phyloP scores from a whole-genome alignment of 2,329 filamentous ascomycete genomes.

The Cryphonectria parasitica region DNA sequence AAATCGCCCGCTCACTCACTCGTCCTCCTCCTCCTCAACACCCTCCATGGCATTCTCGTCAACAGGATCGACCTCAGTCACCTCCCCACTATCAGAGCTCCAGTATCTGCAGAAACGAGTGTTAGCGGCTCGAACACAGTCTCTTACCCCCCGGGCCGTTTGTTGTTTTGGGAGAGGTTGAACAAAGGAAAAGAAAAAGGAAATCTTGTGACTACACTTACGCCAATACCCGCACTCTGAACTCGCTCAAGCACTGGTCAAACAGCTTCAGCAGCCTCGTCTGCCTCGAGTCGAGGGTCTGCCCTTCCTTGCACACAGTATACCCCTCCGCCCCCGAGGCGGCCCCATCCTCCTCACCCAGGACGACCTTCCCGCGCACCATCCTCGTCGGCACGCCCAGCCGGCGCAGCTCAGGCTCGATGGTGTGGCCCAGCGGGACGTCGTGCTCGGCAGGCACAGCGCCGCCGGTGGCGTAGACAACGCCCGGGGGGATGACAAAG shows the following conservation, averaged over 20 bases:
- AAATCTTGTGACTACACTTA: conserved; percentile 45
- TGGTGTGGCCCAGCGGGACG: conserved; percentile 80
- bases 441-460: conserved; percentile 81
- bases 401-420: conserved; percentile 88
- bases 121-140: conserved; percentile 28
- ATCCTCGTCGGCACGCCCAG: conserved; percentile 89
- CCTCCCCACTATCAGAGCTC: conserved; percentile 60
- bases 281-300: conserved; percentile 86
- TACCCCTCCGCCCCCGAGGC: conserved; percentile 57
- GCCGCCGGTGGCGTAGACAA: conserved; percentile 79
- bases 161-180: no score
- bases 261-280: conserved; percentile 94
- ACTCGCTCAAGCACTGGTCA: conserved; percentile 87
- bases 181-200: background rate
- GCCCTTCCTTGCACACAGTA: conserved; percentile 81
- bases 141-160: no score
- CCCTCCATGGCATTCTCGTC: conserved; percentile 37
- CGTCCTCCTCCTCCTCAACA: conserved; percentile 34
- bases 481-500: conserved; percentile 82
- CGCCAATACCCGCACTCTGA: conserved; percentile 79
- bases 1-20: conserved; percentile 19
- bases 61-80: conserved; percentile 57
- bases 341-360: conserved; percentile 61
- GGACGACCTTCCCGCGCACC: conserved; percentile 82
- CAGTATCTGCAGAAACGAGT: conserved; percentile 54